Evolutionary conservation across 495 filamentous ascomycete species (phyloP), one percentile per base, ranked within the genome.

Genomic region (Xylaria cubensis): DNA sequence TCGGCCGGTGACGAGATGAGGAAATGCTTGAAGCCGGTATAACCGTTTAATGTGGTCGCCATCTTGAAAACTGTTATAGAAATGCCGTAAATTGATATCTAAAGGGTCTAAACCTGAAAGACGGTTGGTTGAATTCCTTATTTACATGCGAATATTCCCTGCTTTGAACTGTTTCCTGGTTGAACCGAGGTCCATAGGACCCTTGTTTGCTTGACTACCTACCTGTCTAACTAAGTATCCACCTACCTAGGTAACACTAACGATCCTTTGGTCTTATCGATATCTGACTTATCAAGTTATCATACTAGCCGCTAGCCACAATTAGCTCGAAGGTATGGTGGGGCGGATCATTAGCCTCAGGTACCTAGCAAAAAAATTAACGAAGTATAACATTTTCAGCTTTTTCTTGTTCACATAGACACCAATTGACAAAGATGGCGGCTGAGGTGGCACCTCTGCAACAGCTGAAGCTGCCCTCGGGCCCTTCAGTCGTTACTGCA

Each of bases 381-480:
- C 74, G 71, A 72, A 51, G 59, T 51, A 69, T 17, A 59, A 44
- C 62, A 66, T 2, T 36, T 51, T n/a, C n/a, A 51, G 61, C 51
- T 65, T 72, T 39, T 55, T 21, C 6, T 44, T 5, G 41, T 39
- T 15, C n/a, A 53, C 59, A 71, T 21, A 39, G 50, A 34, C 34
- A 64, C 46, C 48, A 64, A 72, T 72, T 72, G 70, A 72, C 39
- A 77, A 72, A 41, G 72, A 99, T 99, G 96, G 95, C 96, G 73
- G 93, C 94, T 71, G 90, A 93, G 80, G 92, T 98, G 73, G 88
- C 90, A 76, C 92, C 93, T 73, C 85, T 97, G 69, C 91, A 91
- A 79, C 92, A 90, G 77, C 82, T 97, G 80, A 96, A 94, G 87
- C 90, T 97, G 74, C 91, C 95, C 39, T 83, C 88, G 32, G 92